Evolutionary conservation across 2,329 filamentous ascomycete genomes (phyloP).

Genomic region (Curvularia spicifera): DNA sequence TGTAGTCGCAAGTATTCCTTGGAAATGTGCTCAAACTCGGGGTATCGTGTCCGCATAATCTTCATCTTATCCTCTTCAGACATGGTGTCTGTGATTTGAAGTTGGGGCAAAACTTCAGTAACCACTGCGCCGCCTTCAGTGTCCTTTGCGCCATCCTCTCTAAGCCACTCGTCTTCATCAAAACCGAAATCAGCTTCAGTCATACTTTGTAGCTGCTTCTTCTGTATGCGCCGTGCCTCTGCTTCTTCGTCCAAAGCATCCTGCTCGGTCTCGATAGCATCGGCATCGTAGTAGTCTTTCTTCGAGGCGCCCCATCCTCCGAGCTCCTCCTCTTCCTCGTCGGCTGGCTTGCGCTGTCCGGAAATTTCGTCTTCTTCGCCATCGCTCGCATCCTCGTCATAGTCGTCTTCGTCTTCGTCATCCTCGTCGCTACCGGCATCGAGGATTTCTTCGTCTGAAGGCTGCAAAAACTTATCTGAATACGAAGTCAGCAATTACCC

Average conservation of each 20-base stretch:
- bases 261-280: constrained; percentile 72
- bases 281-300: constrained; percentile 92
- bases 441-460: constrained; percentile 69
- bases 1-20: constrained; percentile 80
- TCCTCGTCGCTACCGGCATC: constrained; percentile 54
- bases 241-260: constrained; percentile 89
- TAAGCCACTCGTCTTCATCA: constrained; percentile 85
- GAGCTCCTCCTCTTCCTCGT: constrained; percentile 61
- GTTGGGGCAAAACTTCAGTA: constrained; percentile 83
- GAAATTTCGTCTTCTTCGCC: constrained; percentile 43
- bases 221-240: constrained; percentile 85
- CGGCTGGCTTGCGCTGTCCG: constrained; percentile 47
- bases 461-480: constrained; percentile 63
- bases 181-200: constrained; percentile 91
- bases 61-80: constrained; percentile 73
- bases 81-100: constrained; percentile 83
- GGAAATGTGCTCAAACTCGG: constrained; percentile 86
- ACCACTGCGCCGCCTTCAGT: constrained; percentile 64
- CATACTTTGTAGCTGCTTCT: constrained; percentile 90
- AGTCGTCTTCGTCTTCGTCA: constrained; percentile 51
- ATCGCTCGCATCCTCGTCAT: constrained; percentile 48
- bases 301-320: constrained; percentile 87
- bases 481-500: constrained; percentile 8
- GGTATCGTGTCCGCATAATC: constrained; percentile 81
- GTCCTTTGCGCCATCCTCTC: constrained; percentile 56